A percentile compares a stretch with the other conserved stretches of the same genome.
Evolutionary conservation across 345 rosid genomes (phyloP).

Genomic region (Cardamine resedifolia): DNA sequence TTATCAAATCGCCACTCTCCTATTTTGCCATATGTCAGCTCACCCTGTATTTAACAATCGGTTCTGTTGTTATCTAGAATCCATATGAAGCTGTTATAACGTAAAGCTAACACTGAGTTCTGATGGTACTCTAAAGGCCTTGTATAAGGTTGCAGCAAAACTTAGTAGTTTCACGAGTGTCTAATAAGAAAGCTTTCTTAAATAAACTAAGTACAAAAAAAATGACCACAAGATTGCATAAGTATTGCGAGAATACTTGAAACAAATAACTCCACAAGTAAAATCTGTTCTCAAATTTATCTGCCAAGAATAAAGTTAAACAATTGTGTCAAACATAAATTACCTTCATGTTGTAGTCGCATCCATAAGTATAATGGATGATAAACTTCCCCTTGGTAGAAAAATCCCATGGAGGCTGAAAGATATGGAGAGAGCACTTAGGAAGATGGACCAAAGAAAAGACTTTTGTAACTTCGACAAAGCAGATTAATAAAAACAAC

Average conservation of each 20-base stretch:
- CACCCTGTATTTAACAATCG: constrained; percentile 51
- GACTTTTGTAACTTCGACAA: not conserved
- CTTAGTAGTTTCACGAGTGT: not conserved
- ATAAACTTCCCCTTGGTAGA: constrained; percentile 69
- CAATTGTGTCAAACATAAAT: not conserved
- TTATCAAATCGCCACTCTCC: constrained; percentile 98
- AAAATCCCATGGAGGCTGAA: constrained; percentile 98
- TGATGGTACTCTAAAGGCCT: not conserved
- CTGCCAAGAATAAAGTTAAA: not conserved
- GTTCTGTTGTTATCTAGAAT: not conserved
- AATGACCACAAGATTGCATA: not conserved
- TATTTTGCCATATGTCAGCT: constrained; percentile 77
- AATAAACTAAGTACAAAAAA: not conserved
- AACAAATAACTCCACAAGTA: not conserved
- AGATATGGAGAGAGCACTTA: constrained; percentile 21
- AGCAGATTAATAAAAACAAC: not conserved
- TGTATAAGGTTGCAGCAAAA: constrained; percentile 15
- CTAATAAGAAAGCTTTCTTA: not conserved
- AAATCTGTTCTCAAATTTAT: not conserved
- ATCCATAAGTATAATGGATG: constrained; percentile 94
- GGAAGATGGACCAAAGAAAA: constrained; percentile 3
- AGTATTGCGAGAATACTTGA: constrained; percentile 1
- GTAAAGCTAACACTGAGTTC: not conserved
- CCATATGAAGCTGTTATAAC: constrained; percentile 1
- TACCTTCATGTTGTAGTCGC: constrained; percentile 92